Evolutionary conservation across 345 rosid genomes (phyloP), one percentile per base, ranked within the genome.

Genomic region (Arabis hirsuta): DNA sequence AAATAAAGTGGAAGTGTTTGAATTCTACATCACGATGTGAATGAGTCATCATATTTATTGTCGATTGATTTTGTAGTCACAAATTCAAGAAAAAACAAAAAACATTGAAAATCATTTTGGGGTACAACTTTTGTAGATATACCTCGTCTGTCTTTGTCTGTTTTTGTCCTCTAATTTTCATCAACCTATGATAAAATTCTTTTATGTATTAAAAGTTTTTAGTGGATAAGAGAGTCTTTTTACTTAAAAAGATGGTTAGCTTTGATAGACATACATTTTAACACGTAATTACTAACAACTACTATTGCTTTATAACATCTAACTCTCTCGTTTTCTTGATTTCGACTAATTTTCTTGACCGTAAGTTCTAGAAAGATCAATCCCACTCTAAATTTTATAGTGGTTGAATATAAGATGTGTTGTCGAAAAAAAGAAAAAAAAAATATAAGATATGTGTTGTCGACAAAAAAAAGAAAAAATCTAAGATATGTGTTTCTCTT

Each of bases 1-100:
- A 22, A 22, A 22, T 22, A 22, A 22, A 22, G 24, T 22, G 24
- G 24, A 22, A 22, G 24, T 22, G 24, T 22, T 22, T 1, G 24
- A 22, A 22, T 22, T 2, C 24, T 2, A 2, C 24, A 22, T 22
- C 24, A 1, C 1, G 2, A 22, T 22, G 2, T 22, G 24, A 22
- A 22, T 22, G 24, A 22, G 24, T 22, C 24, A 22, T 22, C 24
- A 22, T 22, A 22, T 22, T 22, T 2, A 22, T 22, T 22, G 24
- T 22, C 24, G 24, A 22, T 22, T 22, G 24, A 2, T 22, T 22
- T 22, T 22, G 24, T 22, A 54, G 79, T 73, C 77, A 74, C 78
- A 79, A 62, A 68, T 72, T 54, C 83, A 82, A 83, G 76, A 67
- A 78, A 76, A 32, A 53, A 69, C 20, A 42, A 45, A 34, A 46